These are phyloP conservation scores for Aspergillus calidoustus DNA, from an alignment of 2,329 filamentous ascomycete species.

Conservation along the genomic window DNA sequence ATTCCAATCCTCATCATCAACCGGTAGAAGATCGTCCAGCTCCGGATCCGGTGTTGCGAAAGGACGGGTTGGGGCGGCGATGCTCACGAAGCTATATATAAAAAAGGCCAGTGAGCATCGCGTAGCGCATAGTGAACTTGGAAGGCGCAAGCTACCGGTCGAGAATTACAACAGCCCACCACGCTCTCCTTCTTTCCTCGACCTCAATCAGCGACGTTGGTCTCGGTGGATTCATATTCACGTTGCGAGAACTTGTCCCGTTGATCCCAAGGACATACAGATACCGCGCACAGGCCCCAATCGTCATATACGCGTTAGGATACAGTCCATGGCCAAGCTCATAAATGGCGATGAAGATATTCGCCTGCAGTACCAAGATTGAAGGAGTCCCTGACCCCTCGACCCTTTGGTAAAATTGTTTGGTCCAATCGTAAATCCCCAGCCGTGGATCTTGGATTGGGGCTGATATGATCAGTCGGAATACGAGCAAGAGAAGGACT, in stretches of 20 bases:
- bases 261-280: background rate
- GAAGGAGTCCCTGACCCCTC: background rate
- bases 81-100: background rate
- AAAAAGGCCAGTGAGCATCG: too few species aligned
- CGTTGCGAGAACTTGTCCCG: background rate
- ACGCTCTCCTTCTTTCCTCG: background rate
- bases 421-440: background rate
- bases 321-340: background rate
- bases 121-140: too few species aligned
- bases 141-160: background rate
- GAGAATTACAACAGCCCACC: constrained; percentile 2
- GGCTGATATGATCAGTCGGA: background rate
- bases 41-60: background rate
- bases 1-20: background rate
- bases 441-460: background rate
- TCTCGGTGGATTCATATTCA: background rate
- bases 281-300: background rate
- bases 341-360: background rate
- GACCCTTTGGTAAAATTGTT: background rate
- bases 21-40: background rate
- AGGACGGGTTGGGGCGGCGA: background rate
- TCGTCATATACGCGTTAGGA: background rate
- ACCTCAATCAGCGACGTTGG: background rate
- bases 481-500: background rate
- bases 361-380: background rate